A percentile compares a stretch with the other conserved stretches of the same genome.
Evolutionary conservation across 1,139 yeast genomes (phyloP).

Genomic region (Keqinozyma sinolaborantium): DNA sequence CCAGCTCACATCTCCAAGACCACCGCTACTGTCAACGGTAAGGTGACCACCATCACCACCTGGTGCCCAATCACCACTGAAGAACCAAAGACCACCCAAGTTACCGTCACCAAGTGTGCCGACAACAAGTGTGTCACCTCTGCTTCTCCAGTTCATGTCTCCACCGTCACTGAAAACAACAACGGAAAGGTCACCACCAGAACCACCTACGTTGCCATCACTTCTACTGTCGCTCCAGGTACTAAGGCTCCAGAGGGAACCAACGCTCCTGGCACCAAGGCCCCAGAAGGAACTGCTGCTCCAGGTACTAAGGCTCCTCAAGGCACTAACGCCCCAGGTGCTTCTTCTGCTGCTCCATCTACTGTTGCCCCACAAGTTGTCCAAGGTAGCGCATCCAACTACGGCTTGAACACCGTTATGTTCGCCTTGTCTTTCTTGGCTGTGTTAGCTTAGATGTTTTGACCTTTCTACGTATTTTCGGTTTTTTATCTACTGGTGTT

Average conservation of each 20-base stretch:
- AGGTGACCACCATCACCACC: conserved; percentile 10
- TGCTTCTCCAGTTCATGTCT: conserved; percentile 32
- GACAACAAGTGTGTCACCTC: conserved; percentile 22
- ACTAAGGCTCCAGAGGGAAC: conserved; percentile 2
- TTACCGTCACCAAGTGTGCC: conserved; percentile 49
- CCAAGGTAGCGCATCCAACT: conserved; percentile 1
- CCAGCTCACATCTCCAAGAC: conserved; percentile 37
- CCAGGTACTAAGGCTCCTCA: conserved; percentile 3
- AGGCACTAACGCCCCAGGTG: neutral
- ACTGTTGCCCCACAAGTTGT: conserved; percentile 1
- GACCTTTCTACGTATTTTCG: neutral
- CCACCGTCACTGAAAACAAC: conserved; percentile 20
- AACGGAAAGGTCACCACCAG: neutral
- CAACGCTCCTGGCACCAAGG: neutral
- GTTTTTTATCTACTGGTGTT: too few relatives aligned
- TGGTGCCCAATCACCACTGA: conserved; percentile 6
- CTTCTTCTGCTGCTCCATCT: conserved; percentile 1
- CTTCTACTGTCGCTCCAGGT: conserved; percentile 1
- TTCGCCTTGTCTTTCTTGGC: neutral
- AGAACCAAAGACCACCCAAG: conserved; percentile 15
- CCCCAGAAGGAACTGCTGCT: conserved; percentile 1
- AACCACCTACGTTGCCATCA: neutral
- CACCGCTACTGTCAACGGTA: conserved; percentile 27
- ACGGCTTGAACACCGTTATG: neutral
- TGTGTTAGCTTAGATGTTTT: neutral